Conservation (phyloP, 78 protist genomes). For the Dictyostelium citrinum region DNA sequence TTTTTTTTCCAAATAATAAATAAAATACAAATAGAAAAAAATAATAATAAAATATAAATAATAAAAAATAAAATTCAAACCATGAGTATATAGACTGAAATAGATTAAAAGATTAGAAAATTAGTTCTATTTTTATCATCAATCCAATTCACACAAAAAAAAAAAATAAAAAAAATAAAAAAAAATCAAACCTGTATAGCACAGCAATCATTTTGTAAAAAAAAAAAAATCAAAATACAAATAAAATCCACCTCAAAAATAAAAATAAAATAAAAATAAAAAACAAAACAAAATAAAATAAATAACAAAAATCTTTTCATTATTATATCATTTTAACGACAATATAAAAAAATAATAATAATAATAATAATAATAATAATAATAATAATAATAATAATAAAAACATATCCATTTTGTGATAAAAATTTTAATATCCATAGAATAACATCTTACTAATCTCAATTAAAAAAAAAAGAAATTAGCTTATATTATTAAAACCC, state of each 20-base stretch:
- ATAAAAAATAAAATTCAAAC: not conserved
- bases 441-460: not conserved
- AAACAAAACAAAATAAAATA: not conserved
- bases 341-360: not conserved
- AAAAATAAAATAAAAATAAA: not conserved
- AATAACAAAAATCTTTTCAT: not conserved
- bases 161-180: no score
- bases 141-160: not conserved
- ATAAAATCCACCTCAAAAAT: not conserved
- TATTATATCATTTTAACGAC: not conserved
- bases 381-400: no score
- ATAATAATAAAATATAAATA: not conserved
- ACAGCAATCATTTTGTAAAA: not conserved
- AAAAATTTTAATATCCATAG: not conserved
- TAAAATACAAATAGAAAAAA: not conserved
- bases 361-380: no score
- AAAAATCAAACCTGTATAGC: no score
- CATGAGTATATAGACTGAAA: not conserved
- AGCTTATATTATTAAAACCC: not conserved
- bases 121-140: not conserved
- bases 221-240: not conserved
- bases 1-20: not conserved
- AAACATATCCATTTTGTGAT: no score
- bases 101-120: not conserved
- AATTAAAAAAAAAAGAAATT: not conserved